Evolutionary conservation across 495 filamentous ascomycete genomes (phyloP), one percentile per base, ranked within the genome.

Genomic region (Penicillium fimorum): DNA sequence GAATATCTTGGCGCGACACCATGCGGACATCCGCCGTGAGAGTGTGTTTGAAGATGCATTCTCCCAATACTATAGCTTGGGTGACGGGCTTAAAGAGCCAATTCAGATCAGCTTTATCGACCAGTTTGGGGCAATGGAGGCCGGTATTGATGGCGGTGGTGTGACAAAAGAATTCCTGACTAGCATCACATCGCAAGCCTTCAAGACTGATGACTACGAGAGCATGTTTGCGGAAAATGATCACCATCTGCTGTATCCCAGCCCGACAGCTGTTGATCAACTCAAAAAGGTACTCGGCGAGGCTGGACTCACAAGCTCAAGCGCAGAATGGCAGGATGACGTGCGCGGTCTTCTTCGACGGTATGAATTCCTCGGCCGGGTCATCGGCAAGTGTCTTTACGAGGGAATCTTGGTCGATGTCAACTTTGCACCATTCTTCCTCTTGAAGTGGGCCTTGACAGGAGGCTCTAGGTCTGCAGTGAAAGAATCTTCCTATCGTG

Each of bases 101-200:
- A 97, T 99, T 22, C 92, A 96, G 68, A 97, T 99, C 61, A 93
- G 88, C 13, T 99, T 97, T 63, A 89, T 96, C 15, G 94, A 99
- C 63, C 82, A 90, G 59, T 99, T 96, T 59, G 87, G 87, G 51
- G 84, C 86, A 3, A 78, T 82, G 25, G 94, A 99, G 72, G 92
- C 94, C 6, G 94, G 94, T 30, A 97, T 99, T 56, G 94, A 99
- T 67, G 94, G 94, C 0, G 94, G 94, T 29, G 94, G 94, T 43
- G 94, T 99, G 15, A 97, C 93, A 13, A 99, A 99, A 64, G 94
- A 99, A 63, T 99, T 99, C 62, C 77, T 97, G 29, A 96, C 89
- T 0, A 94, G 90, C 59, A 83, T 97, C 15, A 96, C 91, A 2
- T 87, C 81, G 6, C 88, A 97, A 69, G 92, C 92, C 10, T 97